These are phyloP conservation scores for Clonostachys sp. DNA, from an alignment of 2,329 filamentous ascomycete species.

Conservation along the genomic window DNA sequence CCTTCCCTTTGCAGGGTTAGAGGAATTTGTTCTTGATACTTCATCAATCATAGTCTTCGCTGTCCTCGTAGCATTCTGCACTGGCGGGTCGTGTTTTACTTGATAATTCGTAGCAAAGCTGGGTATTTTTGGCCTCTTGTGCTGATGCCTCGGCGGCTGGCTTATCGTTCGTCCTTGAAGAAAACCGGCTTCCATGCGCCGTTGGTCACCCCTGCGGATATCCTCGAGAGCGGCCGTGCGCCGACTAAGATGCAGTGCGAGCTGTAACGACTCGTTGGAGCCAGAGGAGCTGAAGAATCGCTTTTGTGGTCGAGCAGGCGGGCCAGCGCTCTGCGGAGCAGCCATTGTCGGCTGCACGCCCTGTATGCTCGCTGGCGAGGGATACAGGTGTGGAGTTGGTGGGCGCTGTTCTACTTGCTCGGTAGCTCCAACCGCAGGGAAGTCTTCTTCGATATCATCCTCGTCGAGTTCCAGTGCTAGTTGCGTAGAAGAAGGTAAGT, in stretches of 20 bases:
- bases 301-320: slow-evolving; percentile 6
- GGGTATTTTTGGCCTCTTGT: not conserved
- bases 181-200: slow-evolving; percentile 2
- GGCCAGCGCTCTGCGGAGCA: slow-evolving; percentile 4
- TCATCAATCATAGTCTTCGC: too few species aligned
- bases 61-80: too few species aligned
- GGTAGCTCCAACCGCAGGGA: not conserved
- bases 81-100: too few species aligned
- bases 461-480: slow-evolving; percentile 41
- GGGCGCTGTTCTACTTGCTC: not conserved
- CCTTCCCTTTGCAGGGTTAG: not conserved
- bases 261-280: slow-evolving; percentile 22
- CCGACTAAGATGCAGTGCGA: slow-evolving; percentile 26
- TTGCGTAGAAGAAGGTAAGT: slow-evolving; percentile 53
- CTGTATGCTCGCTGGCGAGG: not conserved
- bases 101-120: too few species aligned
- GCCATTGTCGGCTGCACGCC: slow-evolving; percentile 8
- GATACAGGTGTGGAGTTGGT: not conserved
- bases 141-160: not conserved
- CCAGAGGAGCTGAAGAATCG: slow-evolving; percentile 32
- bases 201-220: slow-evolving; percentile 15
- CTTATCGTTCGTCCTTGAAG: not conserved
- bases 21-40: not conserved
- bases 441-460: slow-evolving; percentile 12
- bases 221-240: slow-evolving; percentile 23